phyloP scores from a whole-genome alignment of 495 filamentous ascomycete species.

The Amniculicola lignicola region DNA sequence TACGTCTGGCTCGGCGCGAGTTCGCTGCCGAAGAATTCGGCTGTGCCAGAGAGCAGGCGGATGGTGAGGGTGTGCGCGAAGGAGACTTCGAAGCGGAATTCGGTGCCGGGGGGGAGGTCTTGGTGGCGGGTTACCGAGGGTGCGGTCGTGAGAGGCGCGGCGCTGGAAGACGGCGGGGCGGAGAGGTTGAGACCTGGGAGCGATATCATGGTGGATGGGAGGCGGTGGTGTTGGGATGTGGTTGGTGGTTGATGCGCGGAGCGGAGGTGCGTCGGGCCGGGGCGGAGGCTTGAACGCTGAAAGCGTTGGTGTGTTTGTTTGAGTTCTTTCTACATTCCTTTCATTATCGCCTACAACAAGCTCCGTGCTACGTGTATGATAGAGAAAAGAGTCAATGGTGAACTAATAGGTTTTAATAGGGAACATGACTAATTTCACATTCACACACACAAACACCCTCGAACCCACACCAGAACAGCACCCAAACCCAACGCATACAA shows the following conservation, averaged over 20 bases:
- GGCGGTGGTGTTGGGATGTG: too few species aligned
- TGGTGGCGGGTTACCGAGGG: conserved; percentile 28
- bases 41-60: conserved; percentile 73
- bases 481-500: too few species aligned
- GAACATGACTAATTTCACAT: too few species aligned
- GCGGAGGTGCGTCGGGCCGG: background rate
- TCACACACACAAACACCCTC: too few species aligned
- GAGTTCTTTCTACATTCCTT: too few species aligned
- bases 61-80: conserved; percentile 46
- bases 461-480: too few species aligned
- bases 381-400: too few species aligned
- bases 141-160: background rate
- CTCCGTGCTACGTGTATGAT: too few species aligned
- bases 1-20: conserved; percentile 72
- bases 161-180: conserved; percentile 8
- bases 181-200: conserved; percentile 32
- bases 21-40: conserved; percentile 95
- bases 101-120: conserved; percentile 48
- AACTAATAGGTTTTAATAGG: too few species aligned
- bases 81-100: conserved; percentile 92
- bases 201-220: conserved; percentile 16
- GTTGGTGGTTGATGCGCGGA: background rate
- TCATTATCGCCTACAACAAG: too few species aligned
- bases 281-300: too few species aligned
- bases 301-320: too few species aligned